Conservation (phyloP, 352 stramenopile species). For the Pythium phragmiticola region DNA sequence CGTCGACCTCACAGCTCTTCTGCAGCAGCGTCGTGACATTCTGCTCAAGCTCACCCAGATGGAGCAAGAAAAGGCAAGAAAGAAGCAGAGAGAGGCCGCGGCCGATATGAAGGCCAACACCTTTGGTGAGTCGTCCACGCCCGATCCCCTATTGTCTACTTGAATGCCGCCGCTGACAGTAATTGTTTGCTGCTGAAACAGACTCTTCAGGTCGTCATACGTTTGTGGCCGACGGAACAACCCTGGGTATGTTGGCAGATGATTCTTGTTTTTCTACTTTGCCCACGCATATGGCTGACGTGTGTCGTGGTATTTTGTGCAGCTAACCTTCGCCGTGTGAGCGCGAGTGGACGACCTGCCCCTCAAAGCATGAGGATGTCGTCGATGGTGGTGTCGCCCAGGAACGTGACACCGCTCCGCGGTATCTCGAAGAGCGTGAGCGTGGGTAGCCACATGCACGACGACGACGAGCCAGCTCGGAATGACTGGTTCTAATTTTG, state of each 20-base stretch:
- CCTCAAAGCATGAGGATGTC: slow-evolving; percentile 48
- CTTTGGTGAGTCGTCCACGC: slow-evolving; percentile 38
- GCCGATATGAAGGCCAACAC: slow-evolving; percentile 38
- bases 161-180: not conserved
- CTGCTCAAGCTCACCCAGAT: slow-evolving; percentile 63
- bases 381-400: slow-evolving; percentile 55
- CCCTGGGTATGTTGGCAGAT: slow-evolving; percentile 30
- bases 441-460: slow-evolving; percentile 44
- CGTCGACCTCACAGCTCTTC: slow-evolving; percentile 70
- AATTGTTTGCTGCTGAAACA: slow-evolving; percentile 1
- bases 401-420: slow-evolving; percentile 34
- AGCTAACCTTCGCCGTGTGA: slow-evolving; percentile 66
- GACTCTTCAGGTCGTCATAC: slow-evolving; percentile 42
- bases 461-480: slow-evolving; percentile 67
- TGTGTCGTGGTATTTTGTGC: not conserved
- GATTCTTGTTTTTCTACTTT: not conserved
- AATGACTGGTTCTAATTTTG: slow-evolving; percentile 76
- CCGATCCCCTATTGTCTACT: not conserved
- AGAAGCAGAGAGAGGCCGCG: slow-evolving; percentile 33
- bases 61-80: slow-evolving; percentile 52
- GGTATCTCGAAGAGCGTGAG: slow-evolving; percentile 79
- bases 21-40: slow-evolving; percentile 77
- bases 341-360: slow-evolving; percentile 32
- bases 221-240: slow-evolving; percentile 40
- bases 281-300: not conserved